phyloP scores from a whole-genome alignment of 2,329 filamentous ascomycete genomes.

The Teratosphaeria gauchensis region DNA sequence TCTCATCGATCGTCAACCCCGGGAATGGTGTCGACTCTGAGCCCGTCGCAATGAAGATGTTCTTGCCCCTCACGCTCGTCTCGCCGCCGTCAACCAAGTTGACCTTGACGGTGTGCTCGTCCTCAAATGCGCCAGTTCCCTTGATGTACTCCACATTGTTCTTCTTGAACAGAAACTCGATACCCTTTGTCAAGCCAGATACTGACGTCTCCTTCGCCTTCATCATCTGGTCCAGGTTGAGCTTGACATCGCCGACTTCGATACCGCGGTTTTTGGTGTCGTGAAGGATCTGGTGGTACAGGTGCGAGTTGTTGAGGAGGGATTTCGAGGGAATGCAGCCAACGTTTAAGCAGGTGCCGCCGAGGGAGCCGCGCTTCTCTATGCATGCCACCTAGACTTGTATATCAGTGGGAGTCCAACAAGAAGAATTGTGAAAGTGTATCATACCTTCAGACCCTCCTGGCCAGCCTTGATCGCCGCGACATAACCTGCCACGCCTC shows the following conservation, averaged over 20 bases:
- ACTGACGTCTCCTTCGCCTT: constrained; percentile 96
- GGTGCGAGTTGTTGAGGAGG: constrained; percentile 97
- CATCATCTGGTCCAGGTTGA: constrained; percentile 94
- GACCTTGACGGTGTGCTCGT: constrained; percentile 39
- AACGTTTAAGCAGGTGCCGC: constrained; percentile 96
- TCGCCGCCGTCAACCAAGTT: constrained; percentile 86
- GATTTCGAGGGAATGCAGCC: constrained; percentile 99
- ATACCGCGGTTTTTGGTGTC: constrained; percentile 97
- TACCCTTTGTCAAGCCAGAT: constrained; percentile 80
- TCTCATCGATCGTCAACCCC: constrained; percentile 90
- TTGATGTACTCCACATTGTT: constrained; percentile 98
- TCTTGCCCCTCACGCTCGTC: constrained; percentile 79
- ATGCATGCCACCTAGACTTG: constrained; percentile 74
- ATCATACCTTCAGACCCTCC: constrained; percentile 81
- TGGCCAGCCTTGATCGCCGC: constrained; percentile 98
- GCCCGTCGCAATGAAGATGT: constrained; percentile 95
- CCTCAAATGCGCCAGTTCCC: constrained; percentile 76
- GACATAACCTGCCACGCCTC: constrained; percentile 96
- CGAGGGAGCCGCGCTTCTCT: constrained; percentile 91
- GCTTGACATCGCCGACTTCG: constrained; percentile 91
- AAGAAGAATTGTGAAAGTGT: neutral
- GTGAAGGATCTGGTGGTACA: constrained; percentile 94
- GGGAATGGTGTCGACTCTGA: constrained; percentile 95
- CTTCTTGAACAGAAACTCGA: constrained; percentile 98
- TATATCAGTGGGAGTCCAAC: neutral